Evolutionary conservation across 192 early-diverging fungal genomes (phyloP).

Genomic region (Entomortierella chlamydospora): DNA sequence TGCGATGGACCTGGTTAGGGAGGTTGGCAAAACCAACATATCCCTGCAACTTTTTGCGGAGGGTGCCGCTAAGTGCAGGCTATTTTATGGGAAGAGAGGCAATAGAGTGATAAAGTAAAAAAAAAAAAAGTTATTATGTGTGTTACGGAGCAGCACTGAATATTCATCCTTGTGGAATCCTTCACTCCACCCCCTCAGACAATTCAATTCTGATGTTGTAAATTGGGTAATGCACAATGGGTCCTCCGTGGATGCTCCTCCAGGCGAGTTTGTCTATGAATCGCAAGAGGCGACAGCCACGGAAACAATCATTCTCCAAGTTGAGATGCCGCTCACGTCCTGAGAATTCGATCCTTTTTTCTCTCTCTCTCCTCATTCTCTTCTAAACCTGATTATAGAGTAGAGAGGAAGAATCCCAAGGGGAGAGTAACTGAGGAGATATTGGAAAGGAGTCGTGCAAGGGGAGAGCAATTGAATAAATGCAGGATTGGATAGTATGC

Average conservation of each 20-base stretch:
- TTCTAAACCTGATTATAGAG: conserved; percentile 6
- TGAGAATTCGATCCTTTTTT: conserved; percentile 3
- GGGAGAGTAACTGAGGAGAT: conserved; percentile 13
- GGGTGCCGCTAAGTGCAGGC: conserved; percentile 37
- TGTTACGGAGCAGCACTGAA: background rate
- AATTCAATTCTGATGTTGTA: no score
- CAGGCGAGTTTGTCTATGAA: no score
- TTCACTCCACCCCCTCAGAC: no score
- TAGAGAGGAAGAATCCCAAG: background rate
- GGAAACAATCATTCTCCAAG: conserved; percentile 2
- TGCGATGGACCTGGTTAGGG: conserved; percentile 93
- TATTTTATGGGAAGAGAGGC: background rate
- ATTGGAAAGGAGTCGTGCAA: background rate
- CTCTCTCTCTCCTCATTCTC: conserved; percentile 1
- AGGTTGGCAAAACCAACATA: conserved; percentile 93
- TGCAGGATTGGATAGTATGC: background rate
- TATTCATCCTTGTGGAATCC: no score
- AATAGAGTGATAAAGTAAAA: background rate
- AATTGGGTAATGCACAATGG: no score
- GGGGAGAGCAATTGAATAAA: background rate
- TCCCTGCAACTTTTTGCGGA: conserved; percentile 59
- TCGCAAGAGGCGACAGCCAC: no score
- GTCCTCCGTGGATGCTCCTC: no score
- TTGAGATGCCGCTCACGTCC: background rate
- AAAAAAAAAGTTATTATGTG: background rate